Evolutionary conservation across 371 early-diverging fungal species (phyloP).

Genomic region (Nematocida displodere): DNA sequence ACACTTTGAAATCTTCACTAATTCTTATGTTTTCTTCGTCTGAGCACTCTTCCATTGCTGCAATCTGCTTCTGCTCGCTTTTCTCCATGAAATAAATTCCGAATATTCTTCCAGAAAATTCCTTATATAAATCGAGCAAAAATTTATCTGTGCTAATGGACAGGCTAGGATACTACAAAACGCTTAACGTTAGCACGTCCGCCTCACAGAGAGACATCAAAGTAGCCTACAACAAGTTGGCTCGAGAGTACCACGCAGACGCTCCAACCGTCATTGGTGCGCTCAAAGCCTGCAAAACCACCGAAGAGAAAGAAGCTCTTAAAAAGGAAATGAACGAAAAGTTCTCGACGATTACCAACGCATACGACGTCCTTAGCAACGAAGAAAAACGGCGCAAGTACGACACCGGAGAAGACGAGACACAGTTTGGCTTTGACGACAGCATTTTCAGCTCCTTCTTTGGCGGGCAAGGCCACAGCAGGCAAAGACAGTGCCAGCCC

Average conservation of each 20-base stretch:
- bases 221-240: constrained; percentile 51
- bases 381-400: constrained; percentile 78
- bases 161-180: constrained; percentile 59
- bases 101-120: constrained; percentile 50
- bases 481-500: constrained; percentile 15
- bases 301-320: constrained; percentile 47
- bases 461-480: constrained; percentile 36
- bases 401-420: constrained; percentile 68
- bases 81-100: not conserved
- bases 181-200: constrained; percentile 51
- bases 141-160: constrained; percentile 33
- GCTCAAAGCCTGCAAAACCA: constrained; percentile 46
- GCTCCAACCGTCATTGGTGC: constrained; percentile 23
- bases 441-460: constrained; percentile 57
- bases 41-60: not conserved
- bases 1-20: constrained; percentile 82
- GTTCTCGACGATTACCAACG: constrained; percentile 82
- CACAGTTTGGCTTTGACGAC: constrained; percentile 17
- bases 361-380: constrained; percentile 81
- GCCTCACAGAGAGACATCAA: constrained; percentile 55
- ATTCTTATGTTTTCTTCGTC: constrained; percentile 72
- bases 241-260: constrained; percentile 52
- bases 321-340: constrained; percentile 66
- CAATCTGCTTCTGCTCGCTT: not conserved
- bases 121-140: constrained; percentile 14